Conservation (phyloP, 2,329 filamentous ascomycete species). For the Exophiala oligosperma region DNA sequence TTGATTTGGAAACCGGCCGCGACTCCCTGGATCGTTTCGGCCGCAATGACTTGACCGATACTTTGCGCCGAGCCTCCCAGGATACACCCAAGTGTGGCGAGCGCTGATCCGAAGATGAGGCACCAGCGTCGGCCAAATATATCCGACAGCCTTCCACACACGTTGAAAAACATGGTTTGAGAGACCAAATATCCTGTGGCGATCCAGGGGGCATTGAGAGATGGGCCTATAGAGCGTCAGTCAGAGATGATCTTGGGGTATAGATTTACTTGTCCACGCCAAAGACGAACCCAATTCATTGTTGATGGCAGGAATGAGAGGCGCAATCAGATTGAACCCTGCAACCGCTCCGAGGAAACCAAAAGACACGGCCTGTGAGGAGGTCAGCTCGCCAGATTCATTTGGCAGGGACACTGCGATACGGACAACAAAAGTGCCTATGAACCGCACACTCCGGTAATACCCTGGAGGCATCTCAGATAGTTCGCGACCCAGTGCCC, state of each 20-base stretch:
- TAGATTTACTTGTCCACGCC: too few relatives aligned
- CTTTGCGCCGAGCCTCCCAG: conserved; percentile 43
- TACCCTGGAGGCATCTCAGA: too few relatives aligned
- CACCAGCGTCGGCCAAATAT: conserved; percentile 51
- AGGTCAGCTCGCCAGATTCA: too few relatives aligned
- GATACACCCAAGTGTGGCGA: conserved; percentile 41
- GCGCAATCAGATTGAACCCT: neutral
- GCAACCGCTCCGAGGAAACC: too few relatives aligned
- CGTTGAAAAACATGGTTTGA: neutral
- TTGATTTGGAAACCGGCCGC: conserved; percentile 42
- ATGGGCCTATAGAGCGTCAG: neutral
- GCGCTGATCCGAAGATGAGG: conserved; percentile 44
- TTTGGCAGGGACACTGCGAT: too few relatives aligned
- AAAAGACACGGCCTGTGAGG: too few relatives aligned
- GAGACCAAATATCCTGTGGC: neutral
- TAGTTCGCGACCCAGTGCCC: too few relatives aligned
- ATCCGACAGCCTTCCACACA: conserved; percentile 40
- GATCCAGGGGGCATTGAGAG: neutral
- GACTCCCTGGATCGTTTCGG: conserved; percentile 44
- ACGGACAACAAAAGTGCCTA: too few relatives aligned
- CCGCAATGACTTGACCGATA: conserved; percentile 40
- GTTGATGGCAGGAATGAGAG: neutral
- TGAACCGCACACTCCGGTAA: too few relatives aligned
- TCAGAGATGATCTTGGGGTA: too few relatives aligned
- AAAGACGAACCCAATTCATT: neutral